These are phyloP conservation scores for Massarina eburnea DNA, from an alignment of 2,329 filamentous ascomycete species.

Conservation along the genomic window DNA sequence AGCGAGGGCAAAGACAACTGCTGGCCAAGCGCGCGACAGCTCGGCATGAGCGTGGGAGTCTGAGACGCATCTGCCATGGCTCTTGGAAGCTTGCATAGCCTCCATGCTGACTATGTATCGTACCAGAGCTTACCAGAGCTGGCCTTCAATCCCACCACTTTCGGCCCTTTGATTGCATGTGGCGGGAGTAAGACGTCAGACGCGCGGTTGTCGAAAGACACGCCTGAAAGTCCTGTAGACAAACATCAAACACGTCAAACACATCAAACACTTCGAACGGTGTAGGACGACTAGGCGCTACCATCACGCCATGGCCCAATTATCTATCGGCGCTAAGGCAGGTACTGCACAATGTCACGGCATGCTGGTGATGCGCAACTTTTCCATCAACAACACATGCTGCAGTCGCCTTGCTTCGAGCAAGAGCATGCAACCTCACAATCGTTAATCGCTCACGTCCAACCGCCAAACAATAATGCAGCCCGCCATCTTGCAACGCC, in stretches of 20 bases:
- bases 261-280: not conserved
- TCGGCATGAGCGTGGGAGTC: not conserved
- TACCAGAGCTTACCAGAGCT: no score
- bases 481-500: no score
- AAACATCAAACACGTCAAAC: conserved; percentile 3
- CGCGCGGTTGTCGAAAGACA: not conserved
- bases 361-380: no score
- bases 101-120: not conserved
- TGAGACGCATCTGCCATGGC: not conserved
- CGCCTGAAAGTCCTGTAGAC: not conserved
- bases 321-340: not conserved
- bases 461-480: no score
- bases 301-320: not conserved
- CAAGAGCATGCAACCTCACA: no score
- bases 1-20: not conserved
- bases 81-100: not conserved
- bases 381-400: not conserved
- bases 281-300: not conserved
- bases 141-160: no score
- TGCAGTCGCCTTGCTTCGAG: not conserved
- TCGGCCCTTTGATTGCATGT: not conserved
- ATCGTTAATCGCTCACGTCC: no score
- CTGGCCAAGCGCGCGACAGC: not conserved
- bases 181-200: not conserved
- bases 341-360: not conserved